These are phyloP conservation scores for Sugiyamaella neomexicana DNA, from an alignment of 1,139 yeast species.

Conservation along the genomic window DNA sequence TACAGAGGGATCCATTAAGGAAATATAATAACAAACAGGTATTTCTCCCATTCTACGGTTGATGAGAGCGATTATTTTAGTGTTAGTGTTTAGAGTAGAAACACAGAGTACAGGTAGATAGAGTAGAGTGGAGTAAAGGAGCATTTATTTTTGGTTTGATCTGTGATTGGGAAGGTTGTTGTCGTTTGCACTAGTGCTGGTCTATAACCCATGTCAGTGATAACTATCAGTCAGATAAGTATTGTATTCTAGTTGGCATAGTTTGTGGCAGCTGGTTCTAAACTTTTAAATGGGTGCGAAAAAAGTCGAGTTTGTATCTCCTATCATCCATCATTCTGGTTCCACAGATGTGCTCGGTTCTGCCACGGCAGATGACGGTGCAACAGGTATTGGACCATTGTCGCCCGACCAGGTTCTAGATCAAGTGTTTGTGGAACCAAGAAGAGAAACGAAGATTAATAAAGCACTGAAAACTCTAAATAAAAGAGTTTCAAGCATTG, in stretches of 20 bases:
- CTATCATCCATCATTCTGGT: slow-evolving; percentile 1
- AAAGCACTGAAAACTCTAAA: slow-evolving; percentile 30
- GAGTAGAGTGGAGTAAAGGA: neutral
- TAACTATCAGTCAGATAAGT: no score
- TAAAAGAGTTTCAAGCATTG: slow-evolving; percentile 29
- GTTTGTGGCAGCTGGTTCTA: no score
- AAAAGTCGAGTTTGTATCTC: slow-evolving; percentile 13
- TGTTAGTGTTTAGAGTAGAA: no score
- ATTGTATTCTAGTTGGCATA: no score
- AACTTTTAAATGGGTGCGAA: slow-evolving; percentile 9
- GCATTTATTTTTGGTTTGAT: no score
- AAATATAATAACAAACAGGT: slow-evolving; percentile 4
- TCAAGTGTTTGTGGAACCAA: slow-evolving; percentile 29
- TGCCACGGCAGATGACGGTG: no score
- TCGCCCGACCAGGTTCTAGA: slow-evolving; percentile 11
- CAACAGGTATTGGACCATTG: neutral
- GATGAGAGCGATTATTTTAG: neutral
- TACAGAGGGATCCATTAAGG: neutral
- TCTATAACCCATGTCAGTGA: no score
- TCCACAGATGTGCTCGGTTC: neutral
- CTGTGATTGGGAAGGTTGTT: no score
- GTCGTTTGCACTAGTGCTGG: no score
- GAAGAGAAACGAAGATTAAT: slow-evolving; percentile 26
- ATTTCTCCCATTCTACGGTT: neutral
- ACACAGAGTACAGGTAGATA: no score